phyloP scores from a whole-genome alignment of 2,329 filamentous ascomycete species.

The Tolypocladium paradoxum region DNA sequence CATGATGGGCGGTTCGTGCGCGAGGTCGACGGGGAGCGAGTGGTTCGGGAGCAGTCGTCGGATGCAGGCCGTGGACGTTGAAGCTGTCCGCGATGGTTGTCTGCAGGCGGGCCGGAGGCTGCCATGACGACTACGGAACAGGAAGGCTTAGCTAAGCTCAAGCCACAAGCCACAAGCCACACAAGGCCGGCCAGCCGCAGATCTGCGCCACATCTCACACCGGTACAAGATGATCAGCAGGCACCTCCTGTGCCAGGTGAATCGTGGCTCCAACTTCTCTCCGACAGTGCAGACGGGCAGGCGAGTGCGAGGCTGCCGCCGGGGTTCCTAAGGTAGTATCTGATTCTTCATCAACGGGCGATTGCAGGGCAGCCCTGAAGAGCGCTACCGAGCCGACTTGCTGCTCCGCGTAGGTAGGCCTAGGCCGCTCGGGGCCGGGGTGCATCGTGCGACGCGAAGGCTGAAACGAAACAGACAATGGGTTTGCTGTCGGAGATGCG shows the following conservation, averaged over 20 bases:
- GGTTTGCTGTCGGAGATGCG: background rate
- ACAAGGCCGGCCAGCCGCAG: background rate
- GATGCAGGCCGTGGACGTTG: background rate
- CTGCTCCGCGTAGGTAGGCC: no score
- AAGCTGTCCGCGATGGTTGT: background rate
- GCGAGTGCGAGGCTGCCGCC: background rate
- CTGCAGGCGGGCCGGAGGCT: background rate
- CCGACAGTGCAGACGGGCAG: background rate
- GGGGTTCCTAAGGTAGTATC: background rate
- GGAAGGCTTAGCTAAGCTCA: background rate
- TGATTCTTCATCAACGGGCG: background rate
- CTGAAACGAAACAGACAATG: background rate
- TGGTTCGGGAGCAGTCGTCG: background rate
- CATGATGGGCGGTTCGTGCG: slow-evolving; percentile 45
- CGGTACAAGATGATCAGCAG: no score
- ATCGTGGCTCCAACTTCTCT: no score
- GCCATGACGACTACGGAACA: background rate
- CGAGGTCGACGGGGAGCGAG: background rate
- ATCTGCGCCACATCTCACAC: background rate
- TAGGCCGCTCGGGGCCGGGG: background rate
- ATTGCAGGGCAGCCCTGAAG: background rate
- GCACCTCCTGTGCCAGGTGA: no score
- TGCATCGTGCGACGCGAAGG: background rate
- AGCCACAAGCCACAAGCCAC: background rate
- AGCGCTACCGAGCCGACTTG: background rate